Evolutionary conservation across 768 basidiomycete species (phyloP).

Genomic region (Naematelia aurantialba): DNA sequence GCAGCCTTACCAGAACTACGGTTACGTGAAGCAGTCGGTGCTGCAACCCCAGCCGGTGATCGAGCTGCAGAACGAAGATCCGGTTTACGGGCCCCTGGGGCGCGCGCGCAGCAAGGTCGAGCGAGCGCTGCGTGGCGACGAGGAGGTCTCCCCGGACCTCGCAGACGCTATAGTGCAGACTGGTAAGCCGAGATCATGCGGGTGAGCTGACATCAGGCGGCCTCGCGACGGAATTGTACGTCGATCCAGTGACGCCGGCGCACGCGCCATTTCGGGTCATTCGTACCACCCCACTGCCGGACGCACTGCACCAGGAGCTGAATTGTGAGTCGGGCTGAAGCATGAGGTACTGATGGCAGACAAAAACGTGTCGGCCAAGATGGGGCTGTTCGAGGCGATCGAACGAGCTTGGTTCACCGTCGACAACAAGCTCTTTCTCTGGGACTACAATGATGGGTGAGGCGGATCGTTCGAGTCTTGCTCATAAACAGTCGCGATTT

Average conservation of each 20-base stretch:
- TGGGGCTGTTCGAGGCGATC: conserved; percentile 89
- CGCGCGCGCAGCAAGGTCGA: conserved; percentile 35
- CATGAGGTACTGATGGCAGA: conserved; percentile 12
- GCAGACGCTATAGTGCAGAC: conserved; percentile 14
- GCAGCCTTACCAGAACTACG: background rate
- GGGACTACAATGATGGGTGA: conserved; percentile 94
- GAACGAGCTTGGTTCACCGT: conserved; percentile 94
- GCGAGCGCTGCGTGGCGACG: conserved; percentile 28
- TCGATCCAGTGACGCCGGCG: background rate
- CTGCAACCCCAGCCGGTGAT: conserved; percentile 30
- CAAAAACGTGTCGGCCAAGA: conserved; percentile 43
- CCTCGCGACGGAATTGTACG: background rate
- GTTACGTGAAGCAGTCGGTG: conserved; percentile 12
- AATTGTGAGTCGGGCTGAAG: conserved; percentile 28
- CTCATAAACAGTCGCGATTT: conserved; percentile 67
- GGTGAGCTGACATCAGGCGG: background rate
- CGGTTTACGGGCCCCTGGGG: conserved; percentile 39
- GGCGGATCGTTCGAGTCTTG: conserved; percentile 40
- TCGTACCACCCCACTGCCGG: conserved; percentile 31
- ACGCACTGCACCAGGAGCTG: conserved; percentile 40
- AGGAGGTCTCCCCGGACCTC: conserved; percentile 38
- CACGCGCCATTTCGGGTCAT: conserved; percentile 16
- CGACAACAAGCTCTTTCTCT: conserved; percentile 87
- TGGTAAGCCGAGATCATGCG: conserved; percentile 19
- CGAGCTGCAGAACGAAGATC: conserved; percentile 29